Evolutionary conservation across 140 eudicot genomes (phyloP).

Genomic region (Stevia rebaudiana): DNA sequence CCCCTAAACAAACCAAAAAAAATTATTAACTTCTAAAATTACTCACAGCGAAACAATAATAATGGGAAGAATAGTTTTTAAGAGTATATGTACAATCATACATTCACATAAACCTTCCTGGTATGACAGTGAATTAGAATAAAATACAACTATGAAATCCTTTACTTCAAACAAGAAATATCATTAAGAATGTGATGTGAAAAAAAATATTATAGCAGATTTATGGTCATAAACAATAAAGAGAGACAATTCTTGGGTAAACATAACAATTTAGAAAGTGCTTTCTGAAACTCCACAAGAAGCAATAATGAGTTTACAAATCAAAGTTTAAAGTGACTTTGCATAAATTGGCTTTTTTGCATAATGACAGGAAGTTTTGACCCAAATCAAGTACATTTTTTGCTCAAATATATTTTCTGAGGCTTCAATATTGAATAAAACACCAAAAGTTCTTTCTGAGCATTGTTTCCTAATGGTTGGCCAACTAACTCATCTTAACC

Average conservation of each 20-base stretch:
- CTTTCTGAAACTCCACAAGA: neutral
- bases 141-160: neutral
- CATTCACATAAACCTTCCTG: neutral
- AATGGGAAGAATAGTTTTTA: neutral
- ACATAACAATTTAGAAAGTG: neutral
- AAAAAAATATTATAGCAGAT: neutral
- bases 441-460: neutral
- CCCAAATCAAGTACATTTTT: neutral
- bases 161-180: neutral
- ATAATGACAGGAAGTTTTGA: neutral
- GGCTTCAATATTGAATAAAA: neutral
- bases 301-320: neutral
- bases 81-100: neutral
- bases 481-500: neutral
- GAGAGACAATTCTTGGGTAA: neutral
- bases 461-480: neutral
- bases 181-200: neutral
- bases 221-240: neutral
- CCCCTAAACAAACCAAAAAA: constrained; percentile 49
- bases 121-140: neutral
- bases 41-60: neutral
- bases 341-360: neutral
- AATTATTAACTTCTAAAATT: neutral
- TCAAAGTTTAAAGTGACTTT: neutral
- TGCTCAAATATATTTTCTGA: neutral